Conservation (phyloP, 257 asterid genomes). For the Penstemon barbatus region DNA sequence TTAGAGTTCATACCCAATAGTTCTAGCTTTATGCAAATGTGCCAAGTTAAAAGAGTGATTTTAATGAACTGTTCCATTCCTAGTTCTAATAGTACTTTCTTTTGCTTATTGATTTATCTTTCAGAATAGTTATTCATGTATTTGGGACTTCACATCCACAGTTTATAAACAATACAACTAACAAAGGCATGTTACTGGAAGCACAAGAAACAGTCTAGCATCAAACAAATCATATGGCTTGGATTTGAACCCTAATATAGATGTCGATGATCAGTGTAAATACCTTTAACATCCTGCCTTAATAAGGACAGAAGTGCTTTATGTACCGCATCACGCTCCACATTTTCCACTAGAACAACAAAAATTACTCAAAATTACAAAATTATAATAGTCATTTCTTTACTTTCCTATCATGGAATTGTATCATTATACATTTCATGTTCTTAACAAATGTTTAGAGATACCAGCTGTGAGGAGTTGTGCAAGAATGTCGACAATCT, state of each 20-base stretch:
- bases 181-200: background rate
- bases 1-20: conserved; percentile 1
- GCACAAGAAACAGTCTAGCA: conserved; percentile 5
- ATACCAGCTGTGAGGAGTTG: conserved; percentile 95
- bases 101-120: no score
- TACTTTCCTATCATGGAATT: conserved; percentile 10
- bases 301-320: conserved; percentile 89
- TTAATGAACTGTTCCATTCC: background rate
- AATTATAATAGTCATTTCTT: background rate
- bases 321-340: conserved; percentile 96
- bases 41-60: conserved; percentile 10
- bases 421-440: conserved; percentile 16
- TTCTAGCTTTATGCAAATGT: background rate
- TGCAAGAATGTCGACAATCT: conserved; percentile 92
- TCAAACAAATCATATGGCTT: background rate
- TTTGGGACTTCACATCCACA: no score
- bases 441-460: conserved; percentile 20
- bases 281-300: conserved; percentile 94
- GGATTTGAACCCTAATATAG: conserved; percentile 12
- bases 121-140: no score
- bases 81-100: no score
- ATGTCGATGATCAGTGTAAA: conserved; percentile 18
- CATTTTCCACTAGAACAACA: conserved; percentile 68
- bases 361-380: conserved; percentile 23
- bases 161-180: no score